These are phyloP conservation scores for Trypanosoma boissoni DNA, from an alignment of 208 protist species.

Conservation along the genomic window DNA sequence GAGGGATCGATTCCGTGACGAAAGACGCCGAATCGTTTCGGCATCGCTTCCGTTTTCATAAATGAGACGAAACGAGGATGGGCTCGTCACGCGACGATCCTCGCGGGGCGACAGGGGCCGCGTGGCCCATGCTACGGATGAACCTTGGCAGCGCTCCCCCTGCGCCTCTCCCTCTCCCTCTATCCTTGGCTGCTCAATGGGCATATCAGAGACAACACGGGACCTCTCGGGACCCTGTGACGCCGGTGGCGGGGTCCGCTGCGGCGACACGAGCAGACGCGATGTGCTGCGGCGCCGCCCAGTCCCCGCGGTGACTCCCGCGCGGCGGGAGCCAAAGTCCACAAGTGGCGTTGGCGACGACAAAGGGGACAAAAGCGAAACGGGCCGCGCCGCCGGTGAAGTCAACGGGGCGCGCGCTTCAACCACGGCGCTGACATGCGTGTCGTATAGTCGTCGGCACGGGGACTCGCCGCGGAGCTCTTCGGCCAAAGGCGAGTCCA, in stretches of 20 bases:
- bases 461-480: neutral
- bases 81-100: conserved; percentile 11
- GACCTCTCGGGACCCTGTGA: too few species aligned
- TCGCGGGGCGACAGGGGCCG: too few species aligned
- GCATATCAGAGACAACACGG: too few species aligned
- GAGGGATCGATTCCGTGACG: neutral
- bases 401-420: conserved; percentile 1
- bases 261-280: conserved; percentile 7
- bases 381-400: neutral
- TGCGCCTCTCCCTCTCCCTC: neutral
- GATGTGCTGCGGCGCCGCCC: neutral
- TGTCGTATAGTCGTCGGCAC: conserved; percentile 26
- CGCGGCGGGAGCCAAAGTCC: neutral
- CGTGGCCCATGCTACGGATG: too few species aligned
- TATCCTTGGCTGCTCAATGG: neutral
- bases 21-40: too few species aligned
- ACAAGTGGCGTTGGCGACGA: neutral
- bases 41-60: conserved; percentile 11
- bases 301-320: too few species aligned
- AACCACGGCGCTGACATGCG: conserved; percentile 17
- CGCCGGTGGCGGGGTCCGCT: conserved; percentile 1
- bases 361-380: neutral
- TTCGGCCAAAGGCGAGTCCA: neutral
- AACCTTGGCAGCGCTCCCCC: neutral
- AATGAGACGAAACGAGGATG: conserved; percentile 12